Evolutionary conservation across 1,284 basidiomycete genomes (phyloP), one percentile per base, ranked within the genome.

Genomic region (Ganoderma sp.): DNA sequence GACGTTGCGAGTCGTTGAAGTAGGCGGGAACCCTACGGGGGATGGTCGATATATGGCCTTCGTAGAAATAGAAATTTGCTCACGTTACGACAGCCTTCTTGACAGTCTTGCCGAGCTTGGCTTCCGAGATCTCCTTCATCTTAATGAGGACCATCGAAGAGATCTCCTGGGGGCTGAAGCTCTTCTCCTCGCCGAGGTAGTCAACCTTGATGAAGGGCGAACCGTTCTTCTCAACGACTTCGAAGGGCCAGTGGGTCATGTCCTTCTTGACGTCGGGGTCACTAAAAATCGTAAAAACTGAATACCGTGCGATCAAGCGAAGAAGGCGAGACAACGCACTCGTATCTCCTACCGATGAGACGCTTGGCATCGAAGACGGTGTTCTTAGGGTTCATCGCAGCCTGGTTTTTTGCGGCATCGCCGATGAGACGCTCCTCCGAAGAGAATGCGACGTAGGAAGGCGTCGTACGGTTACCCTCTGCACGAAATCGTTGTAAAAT

Each of bases 121-220:
- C 96, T 87, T 98, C 97, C 69, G 97, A 96, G 75, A 96, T 98
- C 84, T 99, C 97, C 90, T 97, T 99, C 95, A 99, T 98, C 87
- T 99, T 99, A 77, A 87, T 88, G 76, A 99, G 90, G 76, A 99
- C 97, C 97, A 99, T 99, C 74, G 97, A 92, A 22, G 97, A 99
- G 81, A 99, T 97, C 82, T 98, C 96, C 83, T 98, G 96, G 67
- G 96, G 96, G 75, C 92, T 95, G 85, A 99, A 99, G 73, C 90
- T 92, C 87, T 98, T 99, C 75, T 94, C 92, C 79, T 98, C 96
- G 72, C 90, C 90, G 76, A 94, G 90, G 86, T 97, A 97, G 79
- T 95, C 88, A 77, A 99, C 96, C 85, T 94, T 90, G 86, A 99
- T 98, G 83, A 96, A 83, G 64, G 98, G 97, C 78, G 97, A 98